A percentile compares a stretch with the other conserved stretches of the same genome.
Evolutionary conservation across 2,329 filamentous ascomycete species (phyloP).

Genomic region (Claviceps sp.): DNA sequence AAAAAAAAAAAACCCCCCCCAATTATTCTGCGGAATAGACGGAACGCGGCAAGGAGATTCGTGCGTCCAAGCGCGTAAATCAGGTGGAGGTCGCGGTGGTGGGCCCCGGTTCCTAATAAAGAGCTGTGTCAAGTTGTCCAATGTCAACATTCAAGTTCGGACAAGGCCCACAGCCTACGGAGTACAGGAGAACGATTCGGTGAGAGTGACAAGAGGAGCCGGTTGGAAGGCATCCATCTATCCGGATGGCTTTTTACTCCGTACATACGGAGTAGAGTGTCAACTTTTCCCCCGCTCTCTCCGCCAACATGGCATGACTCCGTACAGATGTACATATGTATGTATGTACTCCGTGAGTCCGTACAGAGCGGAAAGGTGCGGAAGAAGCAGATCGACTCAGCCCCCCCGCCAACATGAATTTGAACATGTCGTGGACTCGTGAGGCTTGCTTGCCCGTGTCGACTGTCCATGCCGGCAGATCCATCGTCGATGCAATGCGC

Average conservation of each 20-base stretch:
- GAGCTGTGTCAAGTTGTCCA: too few species aligned
- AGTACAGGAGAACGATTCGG: not conserved
- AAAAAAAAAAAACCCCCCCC: too few species aligned
- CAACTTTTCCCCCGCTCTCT: not conserved
- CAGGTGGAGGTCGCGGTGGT: not conserved
- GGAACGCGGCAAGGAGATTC: constrained; percentile 2
- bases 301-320: not conserved
- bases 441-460: not conserved
- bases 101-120: not conserved
- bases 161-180: not conserved
- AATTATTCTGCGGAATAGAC: too few species aligned
- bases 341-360: too few species aligned
- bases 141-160: not conserved
- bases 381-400: not conserved
- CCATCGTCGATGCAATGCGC: not conserved
- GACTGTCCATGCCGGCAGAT: not conserved
- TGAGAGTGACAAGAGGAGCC: not conserved
- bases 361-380: not conserved
- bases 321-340: too few species aligned
- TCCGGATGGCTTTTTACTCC: not conserved
- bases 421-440: not conserved
- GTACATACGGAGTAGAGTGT: too few species aligned
- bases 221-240: not conserved
- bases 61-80: not conserved
- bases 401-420: not conserved